Percentiles rank a stretch among this genome's conserved stretches.
Evolutionary conservation across 345 rosid species (phyloP).

Genomic region (thale cress (Arabidopsis thaliana)): DNA sequence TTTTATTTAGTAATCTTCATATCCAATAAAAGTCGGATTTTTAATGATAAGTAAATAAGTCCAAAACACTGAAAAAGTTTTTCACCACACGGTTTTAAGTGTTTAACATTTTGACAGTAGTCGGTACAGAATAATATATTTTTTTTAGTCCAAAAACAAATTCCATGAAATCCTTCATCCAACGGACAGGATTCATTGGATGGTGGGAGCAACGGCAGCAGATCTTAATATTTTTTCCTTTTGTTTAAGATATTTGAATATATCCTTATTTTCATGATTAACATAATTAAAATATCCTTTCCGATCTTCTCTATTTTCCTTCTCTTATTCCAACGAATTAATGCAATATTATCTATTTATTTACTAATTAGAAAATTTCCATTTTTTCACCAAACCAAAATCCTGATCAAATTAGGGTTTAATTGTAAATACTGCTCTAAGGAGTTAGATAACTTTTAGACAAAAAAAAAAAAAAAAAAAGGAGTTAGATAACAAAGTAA

Average conservation of each 20-base stretch:
- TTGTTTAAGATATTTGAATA: not conserved
- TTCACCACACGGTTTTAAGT: not conserved
- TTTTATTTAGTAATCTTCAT: no score
- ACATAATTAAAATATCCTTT: not conserved
- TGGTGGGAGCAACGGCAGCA: not conserved
- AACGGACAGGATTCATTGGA: constrained; percentile 19
- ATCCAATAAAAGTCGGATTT: not conserved
- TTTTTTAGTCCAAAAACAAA: not conserved
- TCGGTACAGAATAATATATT: not conserved
- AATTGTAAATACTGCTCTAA: not conserved
- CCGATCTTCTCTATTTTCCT: not conserved
- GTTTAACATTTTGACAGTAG: no score
- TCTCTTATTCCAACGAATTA: not conserved
- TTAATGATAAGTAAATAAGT: not conserved
- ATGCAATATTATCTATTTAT: not conserved
- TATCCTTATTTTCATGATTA: not conserved
- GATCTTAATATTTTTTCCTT: constrained; percentile 13
- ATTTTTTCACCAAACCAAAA: not conserved
- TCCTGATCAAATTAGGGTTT: constrained; percentile 1
- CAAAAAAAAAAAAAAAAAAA: no score
- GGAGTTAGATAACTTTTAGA: not conserved
- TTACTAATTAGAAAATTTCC: not conserved
- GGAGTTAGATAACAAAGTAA: not conserved
- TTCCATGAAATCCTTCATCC: constrained; percentile 1
- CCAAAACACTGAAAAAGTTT: not conserved